A percentile compares a stretch with the other conserved stretches of the same genome.
phyloP scores from a whole-genome alignment of 805 yeast genomes.

The Maudiozyma serrabonitensis region DNA sequence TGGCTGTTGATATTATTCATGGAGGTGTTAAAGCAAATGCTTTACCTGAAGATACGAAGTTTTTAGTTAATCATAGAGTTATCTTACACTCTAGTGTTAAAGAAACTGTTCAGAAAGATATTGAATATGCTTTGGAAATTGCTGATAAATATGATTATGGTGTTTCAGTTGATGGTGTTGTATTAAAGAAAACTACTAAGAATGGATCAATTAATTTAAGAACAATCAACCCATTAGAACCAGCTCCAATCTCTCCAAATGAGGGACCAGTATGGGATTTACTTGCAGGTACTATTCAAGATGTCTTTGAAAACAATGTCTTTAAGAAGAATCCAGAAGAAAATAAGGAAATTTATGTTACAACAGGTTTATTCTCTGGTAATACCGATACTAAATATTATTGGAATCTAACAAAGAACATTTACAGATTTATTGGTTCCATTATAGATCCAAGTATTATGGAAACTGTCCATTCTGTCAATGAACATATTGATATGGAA shows the following conservation, averaged over 20 bases:
- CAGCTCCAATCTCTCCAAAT: conserved; percentile 34
- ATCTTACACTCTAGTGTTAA: conserved; percentile 44
- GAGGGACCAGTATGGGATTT: conserved; percentile 32
- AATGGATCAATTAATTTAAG: conserved; percentile 25
- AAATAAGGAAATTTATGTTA: conserved; percentile 22
- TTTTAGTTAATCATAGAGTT: conserved; percentile 55
- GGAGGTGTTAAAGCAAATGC: conserved; percentile 78
- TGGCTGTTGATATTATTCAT: conserved; percentile 53
- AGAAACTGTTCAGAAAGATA: conserved; percentile 33
- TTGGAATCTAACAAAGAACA: conserved; percentile 45
- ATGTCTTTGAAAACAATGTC: conserved; percentile 43
- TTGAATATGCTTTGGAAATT: conserved; percentile 29
- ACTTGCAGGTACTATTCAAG: conserved; percentile 45
- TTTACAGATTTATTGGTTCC: conserved; percentile 38
- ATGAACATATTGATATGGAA: conserved; percentile 47
- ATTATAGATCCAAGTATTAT: conserved; percentile 10
- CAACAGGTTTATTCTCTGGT: conserved; percentile 46
- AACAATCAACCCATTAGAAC: conserved; percentile 22
- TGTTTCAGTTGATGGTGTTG: conserved; percentile 23
- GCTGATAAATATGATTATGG: conserved; percentile 45
- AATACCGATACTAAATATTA: conserved; percentile 56
- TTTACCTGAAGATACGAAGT: conserved; percentile 52
- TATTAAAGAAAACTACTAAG: conserved; percentile 18
- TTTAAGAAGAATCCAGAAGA: conserved; percentile 17
- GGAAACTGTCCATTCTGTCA: conserved; percentile 47